Percentiles rank a stretch among this genome's conserved stretches.
Conservation (phyloP, 345 rosid species). For the Salix caprea region DNA sequence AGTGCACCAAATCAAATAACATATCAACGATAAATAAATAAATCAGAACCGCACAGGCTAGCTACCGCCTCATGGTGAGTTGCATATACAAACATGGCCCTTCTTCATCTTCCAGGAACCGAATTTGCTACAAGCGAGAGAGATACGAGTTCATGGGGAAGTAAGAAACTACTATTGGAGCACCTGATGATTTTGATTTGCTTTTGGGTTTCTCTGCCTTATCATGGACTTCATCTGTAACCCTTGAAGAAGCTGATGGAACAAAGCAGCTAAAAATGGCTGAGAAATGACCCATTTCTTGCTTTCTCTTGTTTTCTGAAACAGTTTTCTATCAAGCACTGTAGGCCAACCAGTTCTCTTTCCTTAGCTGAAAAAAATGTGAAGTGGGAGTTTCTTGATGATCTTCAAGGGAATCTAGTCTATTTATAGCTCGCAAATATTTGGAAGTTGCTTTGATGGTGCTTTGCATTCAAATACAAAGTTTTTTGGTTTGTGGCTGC, state of each 20-base stretch:
- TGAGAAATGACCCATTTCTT: not conserved
- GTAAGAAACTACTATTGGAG: constrained; percentile 9
- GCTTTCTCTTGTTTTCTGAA: not conserved
- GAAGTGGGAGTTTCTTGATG: too few species aligned
- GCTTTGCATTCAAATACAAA: too few species aligned
- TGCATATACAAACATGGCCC: not conserved
- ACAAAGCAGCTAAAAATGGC: not conserved
- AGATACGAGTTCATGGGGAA: constrained; percentile 22
- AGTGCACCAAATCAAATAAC: not conserved
- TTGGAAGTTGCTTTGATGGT: too few species aligned
- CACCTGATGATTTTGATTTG: constrained; percentile 1
- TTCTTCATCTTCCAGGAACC: too few species aligned
- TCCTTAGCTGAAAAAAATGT: not conserved
- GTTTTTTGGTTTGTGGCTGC: too few species aligned
- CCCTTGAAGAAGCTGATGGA: not conserved
- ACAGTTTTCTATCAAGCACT: not conserved
- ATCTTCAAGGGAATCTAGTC: too few species aligned
- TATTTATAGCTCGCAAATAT: too few species aligned
- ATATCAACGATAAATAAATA: too few species aligned
- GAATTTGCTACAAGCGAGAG: constrained; percentile 22
- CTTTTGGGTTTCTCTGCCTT: not conserved
- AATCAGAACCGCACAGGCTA: not conserved
- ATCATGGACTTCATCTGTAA: not conserved
- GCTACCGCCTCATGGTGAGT: too few species aligned
- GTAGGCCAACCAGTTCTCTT: not conserved